phyloP scores from a whole-genome alignment of 2,329 filamentous ascomycete genomes.

The Ophiostoma angusticollis region DNA sequence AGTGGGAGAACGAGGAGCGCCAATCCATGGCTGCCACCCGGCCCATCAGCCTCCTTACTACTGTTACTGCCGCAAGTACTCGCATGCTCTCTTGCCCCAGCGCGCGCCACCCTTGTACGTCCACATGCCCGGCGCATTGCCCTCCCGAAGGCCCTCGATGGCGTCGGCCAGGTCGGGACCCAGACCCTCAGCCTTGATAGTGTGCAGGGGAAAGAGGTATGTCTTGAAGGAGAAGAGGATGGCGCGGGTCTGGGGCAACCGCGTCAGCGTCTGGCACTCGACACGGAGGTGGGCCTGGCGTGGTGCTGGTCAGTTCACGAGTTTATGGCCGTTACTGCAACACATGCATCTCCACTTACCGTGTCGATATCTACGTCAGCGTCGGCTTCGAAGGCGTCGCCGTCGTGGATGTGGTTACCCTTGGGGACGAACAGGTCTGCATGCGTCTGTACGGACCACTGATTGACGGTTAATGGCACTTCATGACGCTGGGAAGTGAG shows the following conservation, averaged over 20 bases:
- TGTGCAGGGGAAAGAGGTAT: conserved; percentile 34
- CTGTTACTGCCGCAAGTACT: conserved; percentile 28
- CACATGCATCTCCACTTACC: conserved; percentile 19
- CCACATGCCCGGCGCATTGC: conserved; percentile 42
- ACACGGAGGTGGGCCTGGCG: conserved; percentile 28
- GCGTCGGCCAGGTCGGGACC: conserved; percentile 35
- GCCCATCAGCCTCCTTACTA: background rate
- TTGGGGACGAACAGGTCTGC: conserved; percentile 26
- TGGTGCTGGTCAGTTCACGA: too few relatives aligned
- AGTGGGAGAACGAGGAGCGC: background rate
- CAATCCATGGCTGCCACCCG: background rate
- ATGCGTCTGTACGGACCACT: conserved; percentile 39
- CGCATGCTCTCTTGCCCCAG: conserved; percentile 34
- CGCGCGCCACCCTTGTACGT: conserved; percentile 35
- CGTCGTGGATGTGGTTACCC: conserved; percentile 25
- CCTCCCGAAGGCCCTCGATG: conserved; percentile 36
- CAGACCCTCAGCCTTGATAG: conserved; percentile 36
- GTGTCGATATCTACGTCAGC: conserved; percentile 27
- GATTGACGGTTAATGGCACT: background rate
- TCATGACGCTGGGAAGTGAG: background rate
- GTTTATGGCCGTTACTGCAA: too few relatives aligned
- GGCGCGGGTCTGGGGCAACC: conserved; percentile 32
- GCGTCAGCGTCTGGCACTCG: conserved; percentile 39
- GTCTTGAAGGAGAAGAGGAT: conserved; percentile 45
- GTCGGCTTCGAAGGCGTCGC: conserved; percentile 22